These are phyloP conservation scores for Annulohypoxylon stygium DNA, from an alignment of 495 filamentous ascomycete species.

Conservation along the genomic window DNA sequence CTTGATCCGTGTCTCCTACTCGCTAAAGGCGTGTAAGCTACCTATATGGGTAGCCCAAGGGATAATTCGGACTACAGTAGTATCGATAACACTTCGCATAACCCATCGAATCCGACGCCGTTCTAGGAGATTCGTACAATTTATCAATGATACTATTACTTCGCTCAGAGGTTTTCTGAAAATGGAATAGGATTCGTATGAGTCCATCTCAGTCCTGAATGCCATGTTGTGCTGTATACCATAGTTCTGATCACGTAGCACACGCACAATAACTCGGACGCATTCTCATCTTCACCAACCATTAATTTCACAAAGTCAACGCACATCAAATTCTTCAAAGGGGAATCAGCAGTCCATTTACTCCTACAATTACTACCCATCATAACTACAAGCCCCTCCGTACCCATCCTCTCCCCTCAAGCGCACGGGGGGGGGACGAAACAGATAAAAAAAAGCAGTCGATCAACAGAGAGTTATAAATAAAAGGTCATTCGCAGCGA, in stretches of 20 bases:
- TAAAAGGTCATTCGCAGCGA: background rate
- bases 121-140: too few relatives aligned
- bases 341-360: conserved; percentile 22
- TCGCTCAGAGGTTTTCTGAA: too few relatives aligned
- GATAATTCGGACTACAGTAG: too few relatives aligned
- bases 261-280: too few relatives aligned
- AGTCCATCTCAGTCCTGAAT: too few relatives aligned
- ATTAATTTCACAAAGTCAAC: background rate
- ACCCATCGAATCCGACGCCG: too few relatives aligned
- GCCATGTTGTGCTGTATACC: background rate
- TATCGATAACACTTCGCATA: too few relatives aligned
- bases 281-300: background rate
- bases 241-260: background rate
- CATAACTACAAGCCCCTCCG: conserved; percentile 3
- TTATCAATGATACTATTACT: too few relatives aligned
- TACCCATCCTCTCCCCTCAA: background rate
- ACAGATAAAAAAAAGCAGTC: background rate
- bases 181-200: too few relatives aligned
- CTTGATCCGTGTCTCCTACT: too few relatives aligned
- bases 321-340: background rate
- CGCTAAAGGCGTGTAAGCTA: too few relatives aligned
- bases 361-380: conserved; percentile 13
- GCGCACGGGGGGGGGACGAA: background rate
- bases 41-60: too few relatives aligned
- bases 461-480: background rate